Evolutionary conservation across 2,329 filamentous ascomycete species (phyloP), one percentile per base, ranked within the genome.

Genomic region (Colletotrichum musicola): DNA sequence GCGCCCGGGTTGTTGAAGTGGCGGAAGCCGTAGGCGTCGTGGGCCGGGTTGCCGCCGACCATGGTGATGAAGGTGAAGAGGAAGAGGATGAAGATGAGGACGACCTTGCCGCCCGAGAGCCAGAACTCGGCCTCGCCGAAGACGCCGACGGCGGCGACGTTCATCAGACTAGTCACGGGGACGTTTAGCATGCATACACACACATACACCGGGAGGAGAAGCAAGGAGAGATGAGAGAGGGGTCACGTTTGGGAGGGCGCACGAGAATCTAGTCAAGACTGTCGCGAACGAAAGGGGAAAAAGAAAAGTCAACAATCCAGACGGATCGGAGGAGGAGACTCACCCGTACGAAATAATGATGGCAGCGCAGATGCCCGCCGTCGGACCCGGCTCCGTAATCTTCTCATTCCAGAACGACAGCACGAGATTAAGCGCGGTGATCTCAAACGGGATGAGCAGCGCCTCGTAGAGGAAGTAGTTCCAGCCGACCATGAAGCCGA

Each of bases 31-130:
- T 74, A 71, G 18, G 68, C 70, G 38, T 75, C 69, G n/a, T 72
- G 73, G 18, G 71, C 71, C 44, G 74, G 73, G 56, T 68, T 73
- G 20, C 74, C 73, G 6, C 67, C 70, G 1, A 88, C 13, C 40
- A 68, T 74, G 62, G 67, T 73, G 16, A 75, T 66, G 42, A 91
- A 89, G 1, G 88, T 87, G 56, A 91, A 81, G 44, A 92, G 83
- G 69, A 92, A 90, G 74, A 91, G 91, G 62, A 89, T 83, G 12
- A 86, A 79, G 64, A 89, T 87, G n/a, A 84, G 85, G 44, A 83
- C 76, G 38, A 85, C 83, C 74, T 88, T 88, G 54, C 88, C 77
- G 27, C 88, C 73, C 70, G 84, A 85, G 20, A 89, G 78, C 85
- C 85, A 88, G 71, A 88, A 88, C 72, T 88, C 86, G 18, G 88